Conservation (phyloP, 495 filamentous ascomycete species). For the Xylaria telfairii region DNA sequence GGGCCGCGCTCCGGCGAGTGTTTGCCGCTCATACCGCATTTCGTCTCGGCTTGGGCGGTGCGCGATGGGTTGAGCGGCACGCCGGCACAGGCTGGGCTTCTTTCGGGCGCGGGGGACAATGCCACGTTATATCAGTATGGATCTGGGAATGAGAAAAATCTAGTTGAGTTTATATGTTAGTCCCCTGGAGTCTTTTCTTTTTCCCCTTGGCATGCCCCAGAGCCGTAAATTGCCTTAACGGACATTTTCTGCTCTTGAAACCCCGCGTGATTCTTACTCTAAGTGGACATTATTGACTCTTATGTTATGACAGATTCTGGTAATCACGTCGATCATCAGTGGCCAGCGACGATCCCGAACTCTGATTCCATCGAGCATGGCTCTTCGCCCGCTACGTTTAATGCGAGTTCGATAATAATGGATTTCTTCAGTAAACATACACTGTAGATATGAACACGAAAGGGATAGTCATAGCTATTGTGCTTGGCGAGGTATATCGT, state of each 20-base stretch:
- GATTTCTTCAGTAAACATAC: slow-evolving; percentile 43
- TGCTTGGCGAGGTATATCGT: background rate
- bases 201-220: no score
- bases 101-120: background rate
- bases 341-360: slow-evolving; percentile 51
- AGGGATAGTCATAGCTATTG: no score
- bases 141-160: slow-evolving; percentile 20
- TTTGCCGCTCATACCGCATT: slow-evolving; percentile 46
- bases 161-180: slow-evolving; percentile 37
- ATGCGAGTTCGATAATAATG: slow-evolving; percentile 49
- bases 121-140: background rate
- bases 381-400: slow-evolving; percentile 38
- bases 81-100: slow-evolving; percentile 20
- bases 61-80: slow-evolving; percentile 42
- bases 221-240: no score
- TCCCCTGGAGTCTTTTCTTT: no score
- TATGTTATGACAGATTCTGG: no score
- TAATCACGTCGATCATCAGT: slow-evolving; percentile 48
- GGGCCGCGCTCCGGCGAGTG: slow-evolving; percentile 40
- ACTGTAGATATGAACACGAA: slow-evolving; percentile 12
- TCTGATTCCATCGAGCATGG: slow-evolving; percentile 40
- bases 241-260: no score
- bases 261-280: no score
- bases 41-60: slow-evolving; percentile 47
- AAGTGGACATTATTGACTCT: no score